Conservation (phyloP, 2,329 filamentous ascomycete species). For the Talaromyces sp. region DNA sequence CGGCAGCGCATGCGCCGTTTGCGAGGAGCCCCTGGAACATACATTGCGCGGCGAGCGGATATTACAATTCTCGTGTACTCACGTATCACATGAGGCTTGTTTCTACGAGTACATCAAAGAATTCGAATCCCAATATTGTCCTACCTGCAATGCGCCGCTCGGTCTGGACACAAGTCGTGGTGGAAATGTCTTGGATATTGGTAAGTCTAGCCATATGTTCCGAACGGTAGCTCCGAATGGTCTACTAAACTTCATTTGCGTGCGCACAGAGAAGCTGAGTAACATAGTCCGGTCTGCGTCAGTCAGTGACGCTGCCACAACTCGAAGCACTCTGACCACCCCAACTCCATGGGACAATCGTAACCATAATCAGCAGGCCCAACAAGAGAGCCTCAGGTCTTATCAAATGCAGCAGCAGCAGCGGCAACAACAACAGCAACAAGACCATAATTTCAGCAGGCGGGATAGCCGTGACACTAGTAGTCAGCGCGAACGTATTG, state of each 20-base stretch:
- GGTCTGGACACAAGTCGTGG: constrained; percentile 89
- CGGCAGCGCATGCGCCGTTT: constrained; percentile 90
- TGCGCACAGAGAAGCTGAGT: constrained; percentile 77
- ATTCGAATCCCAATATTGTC: constrained; percentile 89
- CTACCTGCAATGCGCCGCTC: constrained; percentile 85
- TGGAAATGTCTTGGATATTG: constrained; percentile 87
- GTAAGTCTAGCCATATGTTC: constrained; percentile 48
- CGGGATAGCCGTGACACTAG: constrained; percentile 42
- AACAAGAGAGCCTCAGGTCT: constrained; percentile 29
- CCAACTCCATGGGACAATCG: constrained; percentile 58
- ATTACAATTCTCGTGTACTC: constrained; percentile 91
- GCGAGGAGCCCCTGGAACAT: constrained; percentile 93
- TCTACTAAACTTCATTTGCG: background rate
- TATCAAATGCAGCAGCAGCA: constrained; percentile 5
- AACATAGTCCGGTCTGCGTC: constrained; percentile 84
- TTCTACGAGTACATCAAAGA: constrained; percentile 98
- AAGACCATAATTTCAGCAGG: constrained; percentile 21
- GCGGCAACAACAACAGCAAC: constrained; percentile 20
- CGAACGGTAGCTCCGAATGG: background rate
- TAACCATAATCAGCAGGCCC: constrained; percentile 32
- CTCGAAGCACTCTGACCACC: constrained; percentile 53
- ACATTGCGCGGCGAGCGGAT: constrained; percentile 91
- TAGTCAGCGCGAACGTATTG: constrained; percentile 44
- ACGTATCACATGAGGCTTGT: constrained; percentile 96
- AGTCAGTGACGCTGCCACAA: constrained; percentile 56